Conservation (phyloP, 2,329 filamentous ascomycete genomes). For the Ophiostoma quercus region DNA sequence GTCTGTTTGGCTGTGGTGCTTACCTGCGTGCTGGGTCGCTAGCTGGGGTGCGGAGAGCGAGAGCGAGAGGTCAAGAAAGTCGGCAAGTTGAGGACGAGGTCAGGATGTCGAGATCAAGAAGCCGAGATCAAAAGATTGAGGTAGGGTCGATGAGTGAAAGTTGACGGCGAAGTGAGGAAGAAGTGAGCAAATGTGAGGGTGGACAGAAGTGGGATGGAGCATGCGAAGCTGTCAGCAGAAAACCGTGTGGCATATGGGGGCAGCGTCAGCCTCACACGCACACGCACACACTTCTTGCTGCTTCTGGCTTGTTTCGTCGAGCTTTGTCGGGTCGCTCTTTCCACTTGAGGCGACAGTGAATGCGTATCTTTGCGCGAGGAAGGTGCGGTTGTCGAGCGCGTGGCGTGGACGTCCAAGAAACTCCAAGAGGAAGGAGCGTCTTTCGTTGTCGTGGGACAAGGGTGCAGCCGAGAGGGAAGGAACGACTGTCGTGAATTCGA, state of each 20-base stretch:
- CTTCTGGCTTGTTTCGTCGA: neutral
- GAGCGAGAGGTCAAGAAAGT: no score
- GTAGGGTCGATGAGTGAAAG: neutral
- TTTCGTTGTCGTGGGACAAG: neutral
- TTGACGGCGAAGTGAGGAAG: neutral
- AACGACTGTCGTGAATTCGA: neutral
- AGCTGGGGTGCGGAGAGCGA: no score
- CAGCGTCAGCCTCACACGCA: slow-evolving; percentile 3
- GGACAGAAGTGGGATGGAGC: neutral
- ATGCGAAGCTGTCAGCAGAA: slow-evolving; percentile 2
- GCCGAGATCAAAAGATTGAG: neutral
- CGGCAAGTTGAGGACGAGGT: no score
- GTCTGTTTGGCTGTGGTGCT: neutral
- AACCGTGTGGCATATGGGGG: slow-evolving; percentile 1
- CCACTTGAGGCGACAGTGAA: neutral
- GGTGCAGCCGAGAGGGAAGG: neutral
- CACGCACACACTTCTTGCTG: neutral
- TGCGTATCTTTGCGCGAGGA: neutral
- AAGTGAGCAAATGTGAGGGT: neutral
- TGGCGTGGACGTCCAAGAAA: neutral
- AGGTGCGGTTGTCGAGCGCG: neutral
- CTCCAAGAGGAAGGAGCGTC: neutral
- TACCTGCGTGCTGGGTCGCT: neutral
- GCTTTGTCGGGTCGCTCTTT: neutral
- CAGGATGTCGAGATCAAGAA: neutral